Base-by-base conservation (phyloP, 495 filamentous ascomycete genomes). In the Letharia lupina region DNA sequence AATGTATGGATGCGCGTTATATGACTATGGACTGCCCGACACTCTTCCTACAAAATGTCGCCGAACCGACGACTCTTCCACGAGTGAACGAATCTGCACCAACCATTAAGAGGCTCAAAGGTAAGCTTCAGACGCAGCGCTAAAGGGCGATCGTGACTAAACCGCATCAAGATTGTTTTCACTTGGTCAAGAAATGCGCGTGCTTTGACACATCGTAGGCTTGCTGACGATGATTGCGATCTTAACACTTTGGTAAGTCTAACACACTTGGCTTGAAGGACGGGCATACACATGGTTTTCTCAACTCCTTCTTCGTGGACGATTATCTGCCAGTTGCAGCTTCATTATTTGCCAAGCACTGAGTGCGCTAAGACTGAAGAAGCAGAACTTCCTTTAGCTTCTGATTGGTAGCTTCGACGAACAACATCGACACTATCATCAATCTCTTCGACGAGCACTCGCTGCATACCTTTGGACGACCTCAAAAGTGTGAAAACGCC, bases 371-470 rank as follows among this genome's bases (percentile, higher is more conserved):
- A 56, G 28, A 33, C 28, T 31, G 50, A 33, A 54, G 28, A 31
- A 16, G 28, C 13, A 2, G 15, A 56, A 47, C 44, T 6, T 20
- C 18, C 44, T 47, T 20, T 47, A 47, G 13, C 12, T 56, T 35
- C 11, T 35, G 52, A 56, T 56, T 56, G 52, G 52, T 56, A 35
- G 11, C 48, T 54, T 54, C 23, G 23, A 54, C 13, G 52, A 56
- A 64, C 62, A 64, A 45, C 50, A 18, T 56, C 62, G 4, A 16
- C 10, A 45, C 50, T 35, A 35, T 20, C 39, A 33, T 10, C 42
- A 45, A 58, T 33, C 52, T 56, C 39, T 35, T 47, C 62, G 15
- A 58, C 62, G 18, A 50, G 47, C 37, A 23, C 50, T 45, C 56
- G 40, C 62, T 45, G 28, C 40, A n/a, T 64, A 35, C 40, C 39